Base-by-base conservation (phyloP, 2,329 filamentous ascomycete genomes). In the Pseudogymnoascus sp. region DNA sequence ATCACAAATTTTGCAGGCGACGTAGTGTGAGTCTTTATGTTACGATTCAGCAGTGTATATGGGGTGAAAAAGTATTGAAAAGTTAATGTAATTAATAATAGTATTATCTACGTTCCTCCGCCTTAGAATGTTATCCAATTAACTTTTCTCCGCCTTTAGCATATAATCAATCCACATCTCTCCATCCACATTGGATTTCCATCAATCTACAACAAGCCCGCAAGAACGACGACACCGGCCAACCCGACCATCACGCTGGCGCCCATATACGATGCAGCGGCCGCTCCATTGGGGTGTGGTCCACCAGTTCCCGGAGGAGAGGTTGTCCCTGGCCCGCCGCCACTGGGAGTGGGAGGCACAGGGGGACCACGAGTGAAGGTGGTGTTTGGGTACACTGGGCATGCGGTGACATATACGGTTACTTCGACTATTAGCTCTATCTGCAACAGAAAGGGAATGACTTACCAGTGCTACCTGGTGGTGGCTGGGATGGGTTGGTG, bases 101-200 rank as follows among this genome's bases (percentile, higher is more conserved):
- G 14, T 52, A 52, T 6, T 31, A 31, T 52, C 3, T 52, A 52
- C 25, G 16, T 16, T 25, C 23, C 8, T 11, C 25, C 25, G 2
- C 45, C 45, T 52, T 52, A 52, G 45, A 52, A 52, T 52, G 45
- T 52, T 52, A 52, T 52, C 31, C n/a, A 16, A 52, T 52, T 31
- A 52, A 52, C 45, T 31, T 28, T n/a, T 31, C 23, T 28, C 23
- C 45, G 9, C 25, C 8, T 31, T n/a, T n/a, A 49, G 43, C 6
- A 14, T 28, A n/a, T 49, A 49, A 49, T 9, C 14, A 43, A 49
- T 28, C 23, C 14, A 28, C 43, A 1, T 25, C 23, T 28, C 23
- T n/a, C 43, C 21, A 25, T n/a, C 41, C 18, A 43, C 4, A 21
- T 14, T 45, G 41, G 21, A 25, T 7, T n/a, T n/a, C 1, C n/a